Evolutionary conservation across 2,329 filamentous ascomycete genomes (phyloP), one percentile per base, ranked within the genome.

Genomic region (Nemania serpens): DNA sequence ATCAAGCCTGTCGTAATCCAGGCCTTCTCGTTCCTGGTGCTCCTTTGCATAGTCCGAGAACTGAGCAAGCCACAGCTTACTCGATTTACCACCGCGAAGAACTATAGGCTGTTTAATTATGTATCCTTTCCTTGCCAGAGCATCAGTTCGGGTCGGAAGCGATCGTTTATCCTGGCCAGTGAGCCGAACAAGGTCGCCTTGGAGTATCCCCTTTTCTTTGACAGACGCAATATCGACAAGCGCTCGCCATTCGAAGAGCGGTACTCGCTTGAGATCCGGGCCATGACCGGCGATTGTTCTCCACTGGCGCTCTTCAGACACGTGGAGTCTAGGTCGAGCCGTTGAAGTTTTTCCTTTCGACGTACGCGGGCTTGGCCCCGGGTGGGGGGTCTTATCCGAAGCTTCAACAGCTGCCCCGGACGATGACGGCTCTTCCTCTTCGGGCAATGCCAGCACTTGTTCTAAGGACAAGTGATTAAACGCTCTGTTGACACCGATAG

Each of bases 91-190:
- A 39, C 83, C 83, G 52, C 81, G 78, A 11, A 85, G 80, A 18
- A 87, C 79, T 1, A 84, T 82, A 3, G 84, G 83, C 42, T 85
- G 79, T 71, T 88, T 88, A 52, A 81, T 81, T 49, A 87, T 83
- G 64, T 88, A 88, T 15, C 85, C 85, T 68, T 88, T 87, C 63
- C 79, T 78, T 4, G 83, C 79, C 1, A 88, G 76, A 2, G 80
- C 79, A 64, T 87, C 84, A 0, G 86, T 88, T 36, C 86, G 78
- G 59, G 83, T 85, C 2, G 86, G 85, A 1, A 88, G 79, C 1
- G 85, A 88, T 52, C 85, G 81, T 69, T 88, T 88, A 71, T 88
- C 86, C 70, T 88, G 86, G 20, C 81, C 79, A 12, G 84, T 84
- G 0, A 86, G 74, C 18, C 81, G 79, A 15, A 83, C 82, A 22